A percentile compares a stretch with the other conserved stretches of the same genome.
Conservation (phyloP, 2,329 filamentous ascomycete species). For the Achaetomium macrosporum region DNA sequence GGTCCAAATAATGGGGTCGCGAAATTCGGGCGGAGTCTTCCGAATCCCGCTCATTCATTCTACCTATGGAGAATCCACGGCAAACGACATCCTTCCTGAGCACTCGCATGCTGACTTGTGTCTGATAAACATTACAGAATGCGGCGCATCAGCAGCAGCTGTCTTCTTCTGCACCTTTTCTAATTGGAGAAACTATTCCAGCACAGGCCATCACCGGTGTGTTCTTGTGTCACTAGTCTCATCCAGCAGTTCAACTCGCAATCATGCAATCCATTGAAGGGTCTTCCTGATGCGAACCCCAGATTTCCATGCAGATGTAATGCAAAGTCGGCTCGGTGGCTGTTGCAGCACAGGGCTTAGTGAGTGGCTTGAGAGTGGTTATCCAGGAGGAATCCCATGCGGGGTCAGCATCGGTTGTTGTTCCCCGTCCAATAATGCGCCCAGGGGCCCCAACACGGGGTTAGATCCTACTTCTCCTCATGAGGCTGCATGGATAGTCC, state of each 20-base stretch:
- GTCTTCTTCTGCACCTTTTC: background rate
- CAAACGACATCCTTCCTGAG: background rate
- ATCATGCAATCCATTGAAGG: too few species aligned
- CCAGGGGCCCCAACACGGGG: background rate
- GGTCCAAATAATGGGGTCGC: too few species aligned
- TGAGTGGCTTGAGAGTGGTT: background rate
- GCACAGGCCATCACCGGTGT: too few species aligned
- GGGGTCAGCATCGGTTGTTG: constrained; percentile 9
- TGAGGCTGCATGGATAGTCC: background rate
- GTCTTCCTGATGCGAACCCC: too few species aligned
- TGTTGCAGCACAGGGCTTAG: too few species aligned
- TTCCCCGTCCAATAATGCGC: constrained; percentile 6
- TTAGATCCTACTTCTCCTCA: background rate
- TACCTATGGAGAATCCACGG: background rate
- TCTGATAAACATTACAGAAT: background rate
- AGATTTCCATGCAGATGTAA: too few species aligned
- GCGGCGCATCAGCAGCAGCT: background rate
- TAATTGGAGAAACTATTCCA: background rate
- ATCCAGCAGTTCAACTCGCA: too few species aligned
- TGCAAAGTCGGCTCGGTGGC: too few species aligned
- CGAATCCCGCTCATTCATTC: background rate
- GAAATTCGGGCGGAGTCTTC: background rate
- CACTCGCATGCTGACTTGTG: background rate
- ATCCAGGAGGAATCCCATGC: constrained; percentile 1
- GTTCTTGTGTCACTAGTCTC: too few species aligned